Percentiles rank a stretch among this genome's conserved stretches.
These are phyloP conservation scores for Candida yuanshanica DNA, from an alignment of 805 yeast species.

Conservation along the genomic window DNA sequence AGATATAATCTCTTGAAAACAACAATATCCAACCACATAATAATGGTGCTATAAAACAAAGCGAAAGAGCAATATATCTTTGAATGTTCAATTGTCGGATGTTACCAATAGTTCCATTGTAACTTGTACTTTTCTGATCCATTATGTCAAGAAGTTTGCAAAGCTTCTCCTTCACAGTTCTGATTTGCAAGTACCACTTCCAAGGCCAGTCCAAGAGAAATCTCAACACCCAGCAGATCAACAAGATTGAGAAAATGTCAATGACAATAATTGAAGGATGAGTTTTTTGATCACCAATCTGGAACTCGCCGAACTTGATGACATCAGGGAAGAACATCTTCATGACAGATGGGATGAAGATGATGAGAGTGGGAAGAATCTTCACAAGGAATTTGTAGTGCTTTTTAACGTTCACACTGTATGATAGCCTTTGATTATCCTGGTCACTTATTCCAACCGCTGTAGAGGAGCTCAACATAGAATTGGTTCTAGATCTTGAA, in stretches of 20 bases:
- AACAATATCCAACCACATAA: slow-evolving; percentile 25
- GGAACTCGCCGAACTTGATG: slow-evolving; percentile 7
- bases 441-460: background rate
- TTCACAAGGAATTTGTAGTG: slow-evolving; percentile 13
- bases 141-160: background rate
- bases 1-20: slow-evolving; percentile 25
- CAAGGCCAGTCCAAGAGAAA: slow-evolving; percentile 37
- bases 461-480: background rate
- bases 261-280: slow-evolving; percentile 23
- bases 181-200: slow-evolving; percentile 31
- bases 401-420: slow-evolving; percentile 5
- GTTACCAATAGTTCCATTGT: slow-evolving; percentile 1
- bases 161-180: slow-evolving; percentile 11
- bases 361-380: slow-evolving; percentile 15
- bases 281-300: slow-evolving; percentile 10
- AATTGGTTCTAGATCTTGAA: background rate
- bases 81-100: slow-evolving; percentile 9
- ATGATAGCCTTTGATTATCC: background rate
- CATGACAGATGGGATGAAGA: slow-evolving; percentile 16
- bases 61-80: slow-evolving; percentile 20
- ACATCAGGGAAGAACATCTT: slow-evolving; percentile 14
- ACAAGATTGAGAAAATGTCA: slow-evolving; percentile 27
- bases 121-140: background rate
- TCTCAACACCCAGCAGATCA: slow-evolving; percentile 31
- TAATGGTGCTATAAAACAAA: slow-evolving; percentile 27